Base-by-base conservation (phyloP, 1,139 yeast species). In the Hyphopichia wangnamkhiaoensis region DNA sequence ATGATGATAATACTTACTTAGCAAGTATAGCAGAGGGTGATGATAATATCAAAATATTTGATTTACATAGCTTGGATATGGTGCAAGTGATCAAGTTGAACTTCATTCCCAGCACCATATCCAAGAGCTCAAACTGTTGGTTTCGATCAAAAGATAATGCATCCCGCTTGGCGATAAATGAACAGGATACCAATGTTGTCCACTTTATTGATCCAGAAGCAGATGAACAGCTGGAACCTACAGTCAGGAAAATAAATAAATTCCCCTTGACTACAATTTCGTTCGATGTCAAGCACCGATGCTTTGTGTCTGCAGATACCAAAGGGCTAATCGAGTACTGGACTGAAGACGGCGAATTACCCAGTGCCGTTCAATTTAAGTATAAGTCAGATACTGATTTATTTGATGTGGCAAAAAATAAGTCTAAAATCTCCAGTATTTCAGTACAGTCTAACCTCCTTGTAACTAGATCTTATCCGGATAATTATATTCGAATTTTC, bases 261-360 rank as follows among this genome's bases (percentile, higher is more conserved):
- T 37, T 45, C 20, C 58, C 67, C 1, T 52, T 73, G 5, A 40
- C 39, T 1, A 42, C 52, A 9, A 40, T 74, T 12, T 49, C 45
- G 1, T 73, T 52, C 53, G 66, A 65, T 41, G 27, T 49, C 2
- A 47, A 44, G 33, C 53, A 56, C 38, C 49, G 62, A 18, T 65
- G 70, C 41, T 56, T 65, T n/a, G 50, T 75, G 2, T 65, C 75
- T 1, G 47, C 56, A 3, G 80, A 75, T 44, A 43, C 39, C 2
- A 46, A 49, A 18, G 79, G 80, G 1, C 61, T 70, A 50, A 48
- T 75, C 9, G 80, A 75, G 50, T 68, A 70, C 42, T 75, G 80
- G 80, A 33, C 35, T 4, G 42, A 36, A 1, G 40, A 44, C 2
- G 37, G 33, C 15, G 42, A 42, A 5, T 15, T 44, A 16, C 53